Evolutionary conservation across 176 grass and related monocot species (phyloP).

Genomic region (Oryza meridionalis): DNA sequence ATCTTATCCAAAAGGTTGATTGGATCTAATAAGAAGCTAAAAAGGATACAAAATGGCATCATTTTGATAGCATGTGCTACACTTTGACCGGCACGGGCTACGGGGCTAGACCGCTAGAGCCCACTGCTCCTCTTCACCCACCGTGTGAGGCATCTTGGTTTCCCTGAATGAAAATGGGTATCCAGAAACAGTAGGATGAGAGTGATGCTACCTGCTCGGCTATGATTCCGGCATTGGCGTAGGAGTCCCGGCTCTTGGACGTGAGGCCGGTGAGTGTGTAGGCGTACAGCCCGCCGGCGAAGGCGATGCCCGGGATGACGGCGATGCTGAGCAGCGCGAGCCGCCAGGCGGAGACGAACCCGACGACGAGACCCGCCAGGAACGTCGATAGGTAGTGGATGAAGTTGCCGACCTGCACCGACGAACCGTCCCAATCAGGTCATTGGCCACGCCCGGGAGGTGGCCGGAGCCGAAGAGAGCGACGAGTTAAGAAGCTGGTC

Average conservation of each 20-base stretch:
- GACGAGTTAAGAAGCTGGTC: not conserved
- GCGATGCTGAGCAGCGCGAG: conserved; percentile 87
- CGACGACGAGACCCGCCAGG: conserved; percentile 78
- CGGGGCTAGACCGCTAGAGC: conserved; percentile 20
- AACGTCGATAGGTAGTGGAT: conserved; percentile 97
- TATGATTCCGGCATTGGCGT: conserved; percentile 81
- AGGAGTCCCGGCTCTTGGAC: conserved; percentile 89
- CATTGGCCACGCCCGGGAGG: not conserved
- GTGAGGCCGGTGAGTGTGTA: conserved; percentile 76
- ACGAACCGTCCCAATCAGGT: not conserved
- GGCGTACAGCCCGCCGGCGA: conserved; percentile 83
- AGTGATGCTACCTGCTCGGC: conserved; percentile 72
- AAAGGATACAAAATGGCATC: conserved; percentile 50
- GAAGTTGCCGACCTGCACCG: conserved; percentile 82
- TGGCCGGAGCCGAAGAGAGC: not conserved
- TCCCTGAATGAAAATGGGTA: conserved; percentile 33
- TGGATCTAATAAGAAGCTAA: conserved; percentile 40
- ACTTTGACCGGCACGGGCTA: conserved; percentile 44
- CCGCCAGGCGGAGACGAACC: conserved; percentile 86
- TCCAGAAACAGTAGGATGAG: conserved; percentile 32
- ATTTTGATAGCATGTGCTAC: conserved; percentile 47
- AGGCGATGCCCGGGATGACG: conserved; percentile 85
- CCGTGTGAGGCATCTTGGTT: conserved; percentile 25
- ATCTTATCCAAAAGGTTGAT: conserved; percentile 17
- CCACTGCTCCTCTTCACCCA: conserved; percentile 26